phyloP scores from a whole-genome alignment of 140 eudicot genomes.

The Cichorium intybus region DNA sequence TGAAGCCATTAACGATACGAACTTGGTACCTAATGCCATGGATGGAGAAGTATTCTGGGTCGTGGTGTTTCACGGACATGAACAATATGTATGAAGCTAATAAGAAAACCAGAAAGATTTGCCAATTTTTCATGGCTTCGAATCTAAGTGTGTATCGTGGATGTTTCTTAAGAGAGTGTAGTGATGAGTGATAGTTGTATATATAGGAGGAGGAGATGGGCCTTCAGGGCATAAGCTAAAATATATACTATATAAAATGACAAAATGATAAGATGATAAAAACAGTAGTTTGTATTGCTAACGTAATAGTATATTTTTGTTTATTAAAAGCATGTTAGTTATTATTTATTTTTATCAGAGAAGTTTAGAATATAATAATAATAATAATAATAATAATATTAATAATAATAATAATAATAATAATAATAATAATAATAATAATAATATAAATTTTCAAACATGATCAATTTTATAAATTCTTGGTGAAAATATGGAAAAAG shows the following conservation, averaged over 20 bases:
- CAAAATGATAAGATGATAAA: background rate
- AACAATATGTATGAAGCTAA: slow-evolving; percentile 21
- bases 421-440: too few relatives aligned
- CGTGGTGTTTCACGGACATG: slow-evolving; percentile 16
- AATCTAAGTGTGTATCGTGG: slow-evolving; percentile 13
- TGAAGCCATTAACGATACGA: slow-evolving; percentile 50
- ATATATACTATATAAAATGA: background rate
- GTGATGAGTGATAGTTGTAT: slow-evolving; percentile 4
- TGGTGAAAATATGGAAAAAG: too few relatives aligned
- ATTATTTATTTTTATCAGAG: background rate
- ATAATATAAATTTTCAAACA: too few relatives aligned
- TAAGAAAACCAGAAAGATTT: slow-evolving; percentile 11
- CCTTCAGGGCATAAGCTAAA: background rate
- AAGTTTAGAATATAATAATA: background rate
- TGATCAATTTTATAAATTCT: too few relatives aligned
- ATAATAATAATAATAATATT: background rate
- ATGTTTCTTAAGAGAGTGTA: background rate
- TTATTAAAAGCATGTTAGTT: background rate
- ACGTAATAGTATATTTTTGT: background rate
- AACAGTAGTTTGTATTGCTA: background rate
- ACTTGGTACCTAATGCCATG: slow-evolving; percentile 32
- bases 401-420: too few relatives aligned
- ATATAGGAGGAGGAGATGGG: slow-evolving; percentile 2
- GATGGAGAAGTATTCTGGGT: slow-evolving; percentile 19
- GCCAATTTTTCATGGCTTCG: slow-evolving; percentile 29